Evolutionary conservation across 768 basidiomycete species (phyloP).

Genomic region (Dendrothele bispora): DNA sequence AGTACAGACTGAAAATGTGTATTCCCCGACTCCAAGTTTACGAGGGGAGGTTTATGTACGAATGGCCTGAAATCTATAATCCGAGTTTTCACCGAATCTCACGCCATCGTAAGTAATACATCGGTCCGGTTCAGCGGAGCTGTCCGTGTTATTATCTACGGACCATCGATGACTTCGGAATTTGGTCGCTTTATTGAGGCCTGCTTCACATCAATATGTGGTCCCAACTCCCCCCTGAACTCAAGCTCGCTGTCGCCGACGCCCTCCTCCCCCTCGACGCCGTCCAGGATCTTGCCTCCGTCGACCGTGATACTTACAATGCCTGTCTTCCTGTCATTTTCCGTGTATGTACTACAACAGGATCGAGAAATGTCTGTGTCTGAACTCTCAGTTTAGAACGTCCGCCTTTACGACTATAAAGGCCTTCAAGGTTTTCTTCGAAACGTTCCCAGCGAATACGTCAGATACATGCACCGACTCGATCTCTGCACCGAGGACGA

Average conservation of each 20-base stretch:
- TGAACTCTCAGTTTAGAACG: conserved; percentile 34
- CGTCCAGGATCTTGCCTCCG: conserved; percentile 46
- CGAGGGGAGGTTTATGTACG: too few relatives aligned
- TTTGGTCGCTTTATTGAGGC: too few relatives aligned
- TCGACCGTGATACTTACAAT: conserved; percentile 49
- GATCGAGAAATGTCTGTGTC: conserved; percentile 8
- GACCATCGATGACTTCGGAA: too few relatives aligned
- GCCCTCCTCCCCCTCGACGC: conserved; percentile 42
- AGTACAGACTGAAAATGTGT: too few relatives aligned
- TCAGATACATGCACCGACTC: conserved; percentile 52
- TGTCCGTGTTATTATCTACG: too few relatives aligned
- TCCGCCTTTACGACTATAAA: conserved; percentile 46
- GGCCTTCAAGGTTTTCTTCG: conserved; percentile 52
- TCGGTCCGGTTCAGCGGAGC: too few relatives aligned
- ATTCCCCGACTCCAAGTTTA: too few relatives aligned
- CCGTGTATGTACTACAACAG: conserved; percentile 46
- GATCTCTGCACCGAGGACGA: conserved; percentile 39
- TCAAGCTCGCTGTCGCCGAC: conserved; percentile 59
- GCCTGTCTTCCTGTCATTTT: conserved; percentile 61
- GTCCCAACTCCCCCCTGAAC: conserved; percentile 63
- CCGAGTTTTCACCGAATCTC: too few relatives aligned
- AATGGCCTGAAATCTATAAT: too few relatives aligned
- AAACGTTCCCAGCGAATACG: conserved; percentile 56
- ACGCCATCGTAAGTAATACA: too few relatives aligned
- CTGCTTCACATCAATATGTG: conserved; percentile 37